Conservation (phyloP, 345 rosid genomes). For the Syzygium aromaticum region DNA sequence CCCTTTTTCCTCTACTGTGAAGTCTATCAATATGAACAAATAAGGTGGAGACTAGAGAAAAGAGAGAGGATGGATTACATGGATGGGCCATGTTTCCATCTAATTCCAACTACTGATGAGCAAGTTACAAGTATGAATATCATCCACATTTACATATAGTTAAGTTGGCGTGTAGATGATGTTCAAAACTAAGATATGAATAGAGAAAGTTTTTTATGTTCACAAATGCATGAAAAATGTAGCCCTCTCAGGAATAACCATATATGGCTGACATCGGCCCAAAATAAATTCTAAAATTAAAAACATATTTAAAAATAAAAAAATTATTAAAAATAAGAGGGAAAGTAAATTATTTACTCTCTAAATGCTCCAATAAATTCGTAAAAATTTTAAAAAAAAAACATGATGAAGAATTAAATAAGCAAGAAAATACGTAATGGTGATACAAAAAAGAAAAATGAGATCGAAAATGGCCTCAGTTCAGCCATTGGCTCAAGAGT, state of each 20-base stretch:
- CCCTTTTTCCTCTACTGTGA: not conserved
- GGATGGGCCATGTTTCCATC: not conserved
- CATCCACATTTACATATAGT: not conserved
- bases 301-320: not conserved
- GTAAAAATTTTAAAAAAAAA: not conserved
- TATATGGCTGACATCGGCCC: accelerated
- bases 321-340: no score
- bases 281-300: not conserved
- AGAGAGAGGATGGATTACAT: not conserved
- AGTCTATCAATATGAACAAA: not conserved
- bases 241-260: not conserved
- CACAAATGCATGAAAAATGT: not conserved
- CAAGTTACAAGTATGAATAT: not conserved
- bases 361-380: not conserved
- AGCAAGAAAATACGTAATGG: not conserved
- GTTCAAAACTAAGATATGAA: not conserved
- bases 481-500: not conserved
- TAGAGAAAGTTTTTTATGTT: not conserved
- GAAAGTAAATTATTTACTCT: not conserved
- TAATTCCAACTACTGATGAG: accelerated
- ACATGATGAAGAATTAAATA: not conserved
- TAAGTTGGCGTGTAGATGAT: accelerated
- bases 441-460: not conserved
- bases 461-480: accelerated
- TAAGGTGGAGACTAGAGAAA: not conserved